Percentiles rank a stretch among this genome's conserved stretches.
Evolutionary conservation across 2,329 filamentous ascomycete genomes (phyloP).

Genomic region (Colletotrichum tropicicola): DNA sequence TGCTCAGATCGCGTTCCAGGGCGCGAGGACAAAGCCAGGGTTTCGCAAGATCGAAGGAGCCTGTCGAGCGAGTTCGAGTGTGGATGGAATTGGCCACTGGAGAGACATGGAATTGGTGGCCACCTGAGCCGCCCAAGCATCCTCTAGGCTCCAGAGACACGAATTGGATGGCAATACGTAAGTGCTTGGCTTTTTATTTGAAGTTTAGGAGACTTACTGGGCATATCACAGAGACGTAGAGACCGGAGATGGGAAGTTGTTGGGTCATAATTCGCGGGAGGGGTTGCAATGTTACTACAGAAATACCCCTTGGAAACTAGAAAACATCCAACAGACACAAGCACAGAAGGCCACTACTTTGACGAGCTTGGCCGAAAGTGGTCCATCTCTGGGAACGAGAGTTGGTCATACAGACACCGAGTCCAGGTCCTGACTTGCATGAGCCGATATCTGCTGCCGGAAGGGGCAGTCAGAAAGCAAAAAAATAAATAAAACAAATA

Average conservation of each 20-base stretch:
- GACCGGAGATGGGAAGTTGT: neutral
- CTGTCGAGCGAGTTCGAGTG: neutral
- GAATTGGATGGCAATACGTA: neutral
- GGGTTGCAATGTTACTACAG: neutral
- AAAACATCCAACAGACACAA: neutral
- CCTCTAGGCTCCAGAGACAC: neutral
- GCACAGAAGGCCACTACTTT: too few species aligned
- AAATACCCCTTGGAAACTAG: neutral
- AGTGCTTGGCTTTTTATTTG: neutral
- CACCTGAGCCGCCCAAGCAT: neutral
- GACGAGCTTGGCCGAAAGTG: too few species aligned
- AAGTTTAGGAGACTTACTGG: too few species aligned
- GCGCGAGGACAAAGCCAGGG: too few species aligned
- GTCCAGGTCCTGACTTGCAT: too few species aligned
- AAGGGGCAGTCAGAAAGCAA: too few species aligned
- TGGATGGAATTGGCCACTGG: neutral
- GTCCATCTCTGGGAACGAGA: neutral
- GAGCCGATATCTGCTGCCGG: too few species aligned
- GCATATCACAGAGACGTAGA: neutral
- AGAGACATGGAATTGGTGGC: neutral
- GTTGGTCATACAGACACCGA: too few species aligned
- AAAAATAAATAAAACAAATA: too few species aligned
- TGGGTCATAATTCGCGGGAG: neutral
- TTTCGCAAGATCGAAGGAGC: too few species aligned
- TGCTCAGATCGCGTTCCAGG: too few species aligned